Base-by-base conservation (phyloP, 805 yeast genomes). In the Wickerhamomyces strasburgensis region DNA sequence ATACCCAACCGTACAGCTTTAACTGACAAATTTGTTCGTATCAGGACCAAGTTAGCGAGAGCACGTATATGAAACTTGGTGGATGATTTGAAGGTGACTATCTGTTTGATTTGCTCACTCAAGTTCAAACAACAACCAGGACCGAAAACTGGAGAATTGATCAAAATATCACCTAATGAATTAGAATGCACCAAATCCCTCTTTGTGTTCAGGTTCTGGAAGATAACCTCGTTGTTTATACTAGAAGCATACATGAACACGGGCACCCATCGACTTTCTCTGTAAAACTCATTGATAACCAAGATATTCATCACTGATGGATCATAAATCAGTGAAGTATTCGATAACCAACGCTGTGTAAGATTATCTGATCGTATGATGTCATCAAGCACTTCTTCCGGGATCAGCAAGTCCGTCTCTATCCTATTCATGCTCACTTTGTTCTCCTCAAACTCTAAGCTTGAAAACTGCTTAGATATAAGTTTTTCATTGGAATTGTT, bases 301-400 rank as follows among this genome's bases (percentile, higher is more conserved):
- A 52, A 13, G 16, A 46, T 15, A 6, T 31, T 26, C 11, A 64
- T 62, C 19, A 43, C 44, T 0, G 60, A 51, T 3, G 73, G 70
- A 45, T 68, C 70, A 42, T 58, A 63, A 6, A 63, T 58, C 16
- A 49, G 30, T 2, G 34, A 34, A 7, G 25, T 21, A 11, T 21
- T 21, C 10, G 25, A 21, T 21, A 21, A 11, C 25, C 25, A 21
- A 21, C 25, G 25, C 25, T 21, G 10, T 21, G 7, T 7, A 11
- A 11, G 11, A 21, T 21, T 21, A 11, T 23, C 13, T 1, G 36
- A 21, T 8, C 11, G 25, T 8, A 21, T 23, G 5, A 37, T 7
- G 25, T 29, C 39, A 9, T 26, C 7, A 5, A 31, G 16, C 3
- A 28, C 27, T 6, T 19, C 14, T 11, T 21, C 10, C 11, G 25